Evolutionary conservation across 1,284 basidiomycete genomes (phyloP).

Genomic region (Malassezia psittaci): DNA sequence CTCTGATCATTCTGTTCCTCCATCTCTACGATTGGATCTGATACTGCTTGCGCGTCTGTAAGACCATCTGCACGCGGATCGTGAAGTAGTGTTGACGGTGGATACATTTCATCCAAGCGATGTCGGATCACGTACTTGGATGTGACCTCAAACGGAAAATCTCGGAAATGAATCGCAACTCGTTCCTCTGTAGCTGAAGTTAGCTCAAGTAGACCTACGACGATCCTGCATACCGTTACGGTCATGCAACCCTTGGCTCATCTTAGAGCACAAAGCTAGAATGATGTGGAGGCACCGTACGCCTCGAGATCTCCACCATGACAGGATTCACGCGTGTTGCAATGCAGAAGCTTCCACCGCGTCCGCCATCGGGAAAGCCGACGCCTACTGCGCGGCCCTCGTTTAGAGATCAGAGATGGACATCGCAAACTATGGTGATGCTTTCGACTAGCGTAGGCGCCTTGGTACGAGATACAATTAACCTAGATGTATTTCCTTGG

Average conservation of each 20-base stretch:
- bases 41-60: neutral
- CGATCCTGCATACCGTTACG: slow-evolving; percentile 3
- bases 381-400: neutral
- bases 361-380: neutral
- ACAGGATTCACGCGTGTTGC: neutral
- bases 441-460: slow-evolving; percentile 14
- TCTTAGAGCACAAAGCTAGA: neutral
- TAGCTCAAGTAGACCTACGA: neutral
- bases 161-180: slow-evolving; percentile 6
- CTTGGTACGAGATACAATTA: neutral
- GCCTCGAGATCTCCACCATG: too few species aligned
- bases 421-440: slow-evolving; percentile 10
- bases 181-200: neutral
- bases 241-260: slow-evolving; percentile 13
- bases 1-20: neutral
- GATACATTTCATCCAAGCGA: slow-evolving; percentile 7
- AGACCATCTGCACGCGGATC: slow-evolving; percentile 6
- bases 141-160: slow-evolving; percentile 8
- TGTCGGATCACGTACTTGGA: slow-evolving; percentile 13
- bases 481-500: slow-evolving; percentile 11
- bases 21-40: neutral
- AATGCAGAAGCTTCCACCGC: neutral
- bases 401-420: slow-evolving; percentile 9
- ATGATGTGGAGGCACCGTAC: too few species aligned
- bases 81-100: slow-evolving; percentile 3